Evolutionary conservation across 2,329 filamentous ascomycete genomes (phyloP).

Genomic region (Botrytis aclada): DNA sequence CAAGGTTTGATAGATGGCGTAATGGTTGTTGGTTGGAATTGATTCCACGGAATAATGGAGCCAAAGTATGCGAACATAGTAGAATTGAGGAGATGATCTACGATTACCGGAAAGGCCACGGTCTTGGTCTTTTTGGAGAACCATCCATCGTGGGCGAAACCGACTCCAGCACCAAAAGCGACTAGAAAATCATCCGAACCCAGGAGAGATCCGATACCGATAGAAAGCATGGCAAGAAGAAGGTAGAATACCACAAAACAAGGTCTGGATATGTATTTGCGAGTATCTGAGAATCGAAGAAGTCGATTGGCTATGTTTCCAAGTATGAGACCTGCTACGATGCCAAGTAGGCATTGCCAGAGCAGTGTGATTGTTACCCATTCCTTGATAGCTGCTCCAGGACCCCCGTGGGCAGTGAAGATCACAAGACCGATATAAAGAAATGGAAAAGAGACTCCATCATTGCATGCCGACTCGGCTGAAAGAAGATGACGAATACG

Average conservation of each 20-base stretch:
- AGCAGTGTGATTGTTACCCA: conserved; percentile 53
- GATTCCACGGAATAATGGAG: conserved; percentile 50
- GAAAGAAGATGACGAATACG: conserved; percentile 50
- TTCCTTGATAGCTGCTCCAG: conserved; percentile 45
- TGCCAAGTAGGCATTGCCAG: conserved; percentile 52
- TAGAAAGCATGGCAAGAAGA: conserved; percentile 49
- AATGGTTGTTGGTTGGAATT: conserved; percentile 41
- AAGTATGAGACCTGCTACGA: conserved; percentile 46
- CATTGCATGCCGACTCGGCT: conserved; percentile 55
- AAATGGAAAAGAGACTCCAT: conserved; percentile 55
- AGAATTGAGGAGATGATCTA: conserved; percentile 54
- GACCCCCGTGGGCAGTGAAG: conserved; percentile 40
- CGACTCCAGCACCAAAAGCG: conserved; percentile 53
- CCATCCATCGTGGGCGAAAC: conserved; percentile 53
- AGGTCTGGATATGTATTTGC: conserved; percentile 47
- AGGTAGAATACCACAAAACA: conserved; percentile 55
- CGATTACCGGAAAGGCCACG: conserved; percentile 47
- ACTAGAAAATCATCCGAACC: conserved; percentile 56
- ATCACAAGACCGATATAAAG: conserved; percentile 50
- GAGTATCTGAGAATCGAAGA: conserved; percentile 46
- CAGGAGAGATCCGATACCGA: conserved; percentile 50
- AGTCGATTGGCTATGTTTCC: conserved; percentile 47
- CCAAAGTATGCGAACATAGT: conserved; percentile 56
- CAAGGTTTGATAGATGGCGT: conserved; percentile 42
- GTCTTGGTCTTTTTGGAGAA: conserved; percentile 47